Base-by-base conservation (phyloP, 2,329 filamentous ascomycete genomes). In the Pyrenochaeta sp. region DNA sequence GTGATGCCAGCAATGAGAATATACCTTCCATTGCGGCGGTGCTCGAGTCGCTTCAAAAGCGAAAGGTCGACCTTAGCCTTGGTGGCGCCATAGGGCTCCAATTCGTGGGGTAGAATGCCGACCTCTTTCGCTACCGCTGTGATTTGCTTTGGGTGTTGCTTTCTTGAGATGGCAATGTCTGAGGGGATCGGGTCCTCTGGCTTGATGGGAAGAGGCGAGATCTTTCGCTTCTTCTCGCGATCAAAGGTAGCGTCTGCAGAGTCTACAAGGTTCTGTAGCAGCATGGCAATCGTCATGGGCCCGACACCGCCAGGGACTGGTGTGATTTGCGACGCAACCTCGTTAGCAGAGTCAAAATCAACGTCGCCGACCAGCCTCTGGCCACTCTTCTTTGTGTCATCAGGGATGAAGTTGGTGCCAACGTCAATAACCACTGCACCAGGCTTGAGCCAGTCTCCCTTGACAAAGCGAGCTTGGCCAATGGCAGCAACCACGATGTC, bases 231-330 rank as follows among this genome's bases (percentile, higher is more conserved):
- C 79, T 91, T 96, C 75, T 96, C 90, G 56, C 86, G 85, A 60
- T 95, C 91, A 61, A 95, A 95, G 71, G 91, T 93, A 51, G 85
- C 81, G 43, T 88, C 89, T 31, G 95, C 90, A 30, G 94, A 89
- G 65, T 94, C 90, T 49, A 98, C 90, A 7, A 98, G 93, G 72
- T 99, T 99, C 77, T 96, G 91, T 67, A 99, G 81, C 42, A 99
- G 83, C 95, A 99, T 99, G 55, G 95, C 95, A 60, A 99, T 93
- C 2, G 95, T 99, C 95, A 99, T 99, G 45, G 95, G 95, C 0
- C 95, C 95, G 54, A 99, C 95, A 76, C 95, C 95, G 51, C 95
- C 95, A 1, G 95, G 95, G 2, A 99, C 95, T 1, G 95, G 95
- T 2, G 95, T 99, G 71, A 99, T 97, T 69, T 90, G 86, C 2